These are phyloP conservation scores for Cercospora nicotianae DNA, from an alignment of 2,329 filamentous ascomycete species.

Conservation along the genomic window DNA sequence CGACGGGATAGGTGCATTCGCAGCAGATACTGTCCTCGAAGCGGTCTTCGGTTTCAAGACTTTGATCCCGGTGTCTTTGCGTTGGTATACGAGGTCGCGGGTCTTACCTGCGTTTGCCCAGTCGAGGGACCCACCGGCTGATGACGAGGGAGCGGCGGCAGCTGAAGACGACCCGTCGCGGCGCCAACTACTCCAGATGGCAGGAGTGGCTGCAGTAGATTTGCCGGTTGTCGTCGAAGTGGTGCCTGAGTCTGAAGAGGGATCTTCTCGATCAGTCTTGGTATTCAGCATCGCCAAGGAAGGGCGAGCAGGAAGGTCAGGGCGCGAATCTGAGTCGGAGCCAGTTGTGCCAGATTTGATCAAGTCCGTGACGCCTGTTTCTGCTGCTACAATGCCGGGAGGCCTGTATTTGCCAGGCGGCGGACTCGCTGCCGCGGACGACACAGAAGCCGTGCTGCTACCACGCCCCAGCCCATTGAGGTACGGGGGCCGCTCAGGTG, in stretches of 20 bases:
- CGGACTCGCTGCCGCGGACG: constrained; percentile 33
- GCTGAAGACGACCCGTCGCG: constrained; percentile 39
- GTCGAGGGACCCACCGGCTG: constrained; percentile 43
- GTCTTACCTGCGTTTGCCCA: constrained; percentile 57
- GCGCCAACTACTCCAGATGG: constrained; percentile 52
- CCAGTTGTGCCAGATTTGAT: constrained; percentile 28
- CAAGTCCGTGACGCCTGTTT: constrained; percentile 23
- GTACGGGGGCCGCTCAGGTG: constrained; percentile 21
- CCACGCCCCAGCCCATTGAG: constrained; percentile 38
- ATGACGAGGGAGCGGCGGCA: constrained; percentile 12
- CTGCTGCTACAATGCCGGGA: constrained; percentile 32
- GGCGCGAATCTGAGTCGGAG: constrained; percentile 30
- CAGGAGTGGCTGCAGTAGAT: constrained; percentile 36
- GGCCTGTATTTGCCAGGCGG: constrained; percentile 36
- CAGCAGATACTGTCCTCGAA: constrained; percentile 52
- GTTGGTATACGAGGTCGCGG: constrained; percentile 65
- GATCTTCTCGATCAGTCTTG: constrained; percentile 24
- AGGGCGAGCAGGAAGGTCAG: constrained; percentile 29
- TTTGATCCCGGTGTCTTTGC: constrained; percentile 77
- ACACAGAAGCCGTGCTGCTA: constrained; percentile 28
- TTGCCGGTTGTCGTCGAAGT: constrained; percentile 25
- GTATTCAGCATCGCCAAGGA: constrained; percentile 31
- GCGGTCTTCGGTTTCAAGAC: constrained; percentile 76
- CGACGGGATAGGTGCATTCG: constrained; percentile 27
- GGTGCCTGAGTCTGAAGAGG: constrained; percentile 16